Percentiles rank a stretch among this genome's conserved stretches.
phyloP scores from a whole-genome alignment of 495 filamentous ascomycete species.

The Tuber magnatum region DNA sequence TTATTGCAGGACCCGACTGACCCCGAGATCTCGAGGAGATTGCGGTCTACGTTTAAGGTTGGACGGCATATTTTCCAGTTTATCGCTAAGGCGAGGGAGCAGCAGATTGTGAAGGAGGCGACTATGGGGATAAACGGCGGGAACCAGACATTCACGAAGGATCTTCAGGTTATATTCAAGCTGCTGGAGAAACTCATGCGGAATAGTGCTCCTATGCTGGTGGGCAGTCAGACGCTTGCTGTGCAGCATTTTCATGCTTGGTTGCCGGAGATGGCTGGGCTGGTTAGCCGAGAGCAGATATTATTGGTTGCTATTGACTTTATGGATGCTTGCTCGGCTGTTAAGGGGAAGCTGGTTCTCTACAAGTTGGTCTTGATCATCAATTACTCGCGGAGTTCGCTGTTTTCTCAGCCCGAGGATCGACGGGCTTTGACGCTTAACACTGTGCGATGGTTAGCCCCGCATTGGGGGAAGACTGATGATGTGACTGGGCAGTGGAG shows the following conservation, averaged over 20 bases:
- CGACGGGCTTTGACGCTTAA: constrained; percentile 65
- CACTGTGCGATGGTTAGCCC: constrained; percentile 82
- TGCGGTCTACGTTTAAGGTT: constrained; percentile 92
- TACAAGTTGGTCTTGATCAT: constrained; percentile 91
- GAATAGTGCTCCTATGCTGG: constrained; percentile 70
- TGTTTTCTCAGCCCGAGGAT: constrained; percentile 71
- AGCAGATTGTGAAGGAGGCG: constrained; percentile 81
- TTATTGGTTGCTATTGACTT: constrained; percentile 86
- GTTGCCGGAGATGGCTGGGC: constrained; percentile 75
- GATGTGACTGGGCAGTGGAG: constrained; percentile 77
- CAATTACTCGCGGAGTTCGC: constrained; percentile 69
- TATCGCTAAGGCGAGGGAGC: constrained; percentile 79
- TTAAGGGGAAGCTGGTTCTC: constrained; percentile 87
- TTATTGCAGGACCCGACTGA: constrained; percentile 73
- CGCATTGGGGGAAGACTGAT: constrained; percentile 77
- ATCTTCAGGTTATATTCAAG: constrained; percentile 81
- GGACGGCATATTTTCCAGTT: constrained; percentile 88
- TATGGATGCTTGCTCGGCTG: constrained; percentile 78
- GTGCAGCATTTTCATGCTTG: constrained; percentile 96
- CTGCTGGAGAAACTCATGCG: constrained; percentile 81
- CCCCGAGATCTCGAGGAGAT: constrained; percentile 67
- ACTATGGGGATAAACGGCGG: constrained; percentile 74
- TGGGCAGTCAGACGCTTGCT: constrained; percentile 89
- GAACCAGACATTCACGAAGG: constrained; percentile 60
- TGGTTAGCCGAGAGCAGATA: constrained; percentile 76